Evolutionary conservation across 306 rosid species (phyloP), one percentile per base, ranked within the genome.

Genomic region (Trichosanthes truncata): DNA sequence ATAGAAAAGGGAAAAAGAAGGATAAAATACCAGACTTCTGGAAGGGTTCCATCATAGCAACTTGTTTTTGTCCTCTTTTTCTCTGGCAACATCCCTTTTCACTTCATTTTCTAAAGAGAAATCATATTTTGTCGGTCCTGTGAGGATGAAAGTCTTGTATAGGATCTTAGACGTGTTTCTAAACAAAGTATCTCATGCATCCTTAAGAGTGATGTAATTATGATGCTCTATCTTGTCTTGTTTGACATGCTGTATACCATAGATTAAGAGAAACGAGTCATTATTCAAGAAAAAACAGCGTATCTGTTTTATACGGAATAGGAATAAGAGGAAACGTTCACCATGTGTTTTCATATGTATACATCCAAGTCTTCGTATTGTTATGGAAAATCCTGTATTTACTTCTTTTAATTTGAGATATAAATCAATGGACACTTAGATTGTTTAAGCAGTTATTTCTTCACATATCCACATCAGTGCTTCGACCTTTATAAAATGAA

Each of bases 61-160:
- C 46, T 75, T 83, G 83, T 80, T 66, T 84, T 36, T 82, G 83
- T 84, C 73, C 81, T 78, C 76, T 81, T 65, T 80, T 63, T 49
- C 57, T 78, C 25, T 72, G 33, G 74, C 53, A 73, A 25, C 25
- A 38, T 45, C 13, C 55, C 38, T 45, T 71, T 25, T 46, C 77
- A 25, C 38, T 71, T 71, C 40, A 45, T 52, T 53, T 11, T 23
- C 43, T 21, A 38, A 4, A 26, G 77, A 72, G 23, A 48, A 17
- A 33, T 73, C 17, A 65, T 71, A 26, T 73, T 46, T 49, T 26
- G 23, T 48, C 6, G 25, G 60, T 48, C 60, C 12, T 71, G 38
- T 25, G 59, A 46, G 60, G 26, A 73, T 29, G 41, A 71, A 71
- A 25, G 77, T 7, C 56, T 11, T 43, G 36, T 25, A 48, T 73